Evolutionary conservation across 73 alveolate species (phyloP), one percentile per base, ranked within the genome.

Genomic region (Halteria grandinella): DNA sequence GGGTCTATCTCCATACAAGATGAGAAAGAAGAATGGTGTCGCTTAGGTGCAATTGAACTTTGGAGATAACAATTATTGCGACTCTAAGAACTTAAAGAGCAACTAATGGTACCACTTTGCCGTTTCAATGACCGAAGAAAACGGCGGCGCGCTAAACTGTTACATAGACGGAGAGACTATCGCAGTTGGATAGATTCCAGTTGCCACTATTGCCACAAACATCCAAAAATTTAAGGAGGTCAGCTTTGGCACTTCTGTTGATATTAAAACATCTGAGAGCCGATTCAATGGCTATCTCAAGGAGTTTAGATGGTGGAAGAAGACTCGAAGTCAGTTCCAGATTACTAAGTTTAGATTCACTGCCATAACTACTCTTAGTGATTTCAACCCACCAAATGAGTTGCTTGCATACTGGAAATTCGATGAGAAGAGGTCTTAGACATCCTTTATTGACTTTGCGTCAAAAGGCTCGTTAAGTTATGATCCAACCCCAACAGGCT

Each of bases 21-120:
- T 60, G 27, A 60, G 77, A 60, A 60, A 60, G 24, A 60, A 37
- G 20, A 3, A 17, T 10, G 29, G 29, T 15, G 43, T 7, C 7
- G 28, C 15, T 8, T 3, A 1, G 43, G 5, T 60, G 10, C 58
- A 60, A 7, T 1, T 60, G 8, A 24, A 14, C 10, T 60, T 10
- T 31, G 48, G 23, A 40, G 58, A 49, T 1, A 7, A 15, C 1
- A 5, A 2, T 8, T 60, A 36, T 36, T 60, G 77, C 43, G 77
- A 60, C n/a, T 40, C 57, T 3, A 3, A n/a, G 24, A 36, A 60
- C 24, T 3, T 60, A 20, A 7, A 10, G 18, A 10, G 39, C 5
- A 29, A 57, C 36, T 3, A 4, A 5, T 60, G 77, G 77, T 60
- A 60, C 43, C 77, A 60, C 43, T 60, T 60, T 60, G 55, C 77